Percentiles rank a stretch among this genome's conserved stretches.
Conservation (phyloP, 1,284 basidiomycete species). For the Boletus austroedulis region DNA sequence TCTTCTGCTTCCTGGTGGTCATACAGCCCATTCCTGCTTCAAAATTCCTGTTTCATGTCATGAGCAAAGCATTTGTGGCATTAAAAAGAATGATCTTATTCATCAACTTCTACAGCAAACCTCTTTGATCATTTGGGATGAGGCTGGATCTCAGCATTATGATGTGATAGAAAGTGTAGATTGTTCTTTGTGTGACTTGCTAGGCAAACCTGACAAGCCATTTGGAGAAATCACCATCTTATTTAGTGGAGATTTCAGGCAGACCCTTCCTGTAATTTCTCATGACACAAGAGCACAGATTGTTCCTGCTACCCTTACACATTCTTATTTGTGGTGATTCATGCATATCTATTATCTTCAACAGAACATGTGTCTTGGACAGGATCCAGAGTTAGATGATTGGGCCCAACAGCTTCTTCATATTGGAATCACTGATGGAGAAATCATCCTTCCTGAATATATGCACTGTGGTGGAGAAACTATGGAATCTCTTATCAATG, state of each 20-base stretch:
- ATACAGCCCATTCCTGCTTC: constrained; percentile 16
- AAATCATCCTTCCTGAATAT: constrained; percentile 27
- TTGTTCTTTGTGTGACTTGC: constrained; percentile 30
- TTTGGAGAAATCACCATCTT: constrained; percentile 44
- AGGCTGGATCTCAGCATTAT: constrained; percentile 38
- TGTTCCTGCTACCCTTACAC: constrained; percentile 33
- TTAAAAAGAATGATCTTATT: constrained; percentile 20
- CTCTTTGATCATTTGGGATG: constrained; percentile 13
- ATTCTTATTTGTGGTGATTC: constrained; percentile 43
- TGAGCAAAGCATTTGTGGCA: constrained; percentile 30
- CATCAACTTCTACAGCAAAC: constrained; percentile 1
- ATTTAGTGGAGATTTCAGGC: constrained; percentile 43
- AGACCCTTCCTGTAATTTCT: constrained; percentile 33
- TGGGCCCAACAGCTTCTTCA: constrained; percentile 45
- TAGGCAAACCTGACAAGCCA: constrained; percentile 13
- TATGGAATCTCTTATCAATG: not conserved
- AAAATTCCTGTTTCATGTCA: constrained; percentile 22
- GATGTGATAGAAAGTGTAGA: constrained; percentile 38
- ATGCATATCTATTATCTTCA: constrained; percentile 29
- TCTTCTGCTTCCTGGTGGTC: constrained; percentile 13
- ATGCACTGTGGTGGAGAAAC: constrained; percentile 27
- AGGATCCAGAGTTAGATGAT: constrained; percentile 18
- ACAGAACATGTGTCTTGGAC: constrained; percentile 41
- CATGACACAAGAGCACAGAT: constrained; percentile 37
- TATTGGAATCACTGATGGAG: constrained; percentile 34